These are phyloP conservation scores for Salinomyces thailandicus DNA, from an alignment of 2,329 filamentous ascomycete species.

Conservation along the genomic window DNA sequence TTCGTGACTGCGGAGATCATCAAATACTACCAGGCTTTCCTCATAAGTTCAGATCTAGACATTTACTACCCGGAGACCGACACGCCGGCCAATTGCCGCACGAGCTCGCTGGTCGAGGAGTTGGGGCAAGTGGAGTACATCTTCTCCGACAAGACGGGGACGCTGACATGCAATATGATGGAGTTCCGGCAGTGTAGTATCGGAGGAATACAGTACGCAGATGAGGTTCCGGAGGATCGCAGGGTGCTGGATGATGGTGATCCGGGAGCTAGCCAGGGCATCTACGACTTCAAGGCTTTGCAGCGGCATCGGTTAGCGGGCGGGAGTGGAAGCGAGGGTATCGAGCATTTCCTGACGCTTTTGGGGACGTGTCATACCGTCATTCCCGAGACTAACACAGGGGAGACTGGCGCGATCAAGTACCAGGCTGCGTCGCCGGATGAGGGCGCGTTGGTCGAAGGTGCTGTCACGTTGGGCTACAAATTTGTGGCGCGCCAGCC, in stretches of 20 bases:
- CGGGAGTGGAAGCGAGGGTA: slow-evolving; percentile 46
- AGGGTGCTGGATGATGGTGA: slow-evolving; percentile 63
- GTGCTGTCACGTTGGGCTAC: slow-evolving; percentile 76
- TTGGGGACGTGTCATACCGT: slow-evolving; percentile 92
- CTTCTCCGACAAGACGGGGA: slow-evolving; percentile 96
- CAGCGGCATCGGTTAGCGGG: slow-evolving; percentile 51
- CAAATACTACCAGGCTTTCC: slow-evolving; percentile 95
- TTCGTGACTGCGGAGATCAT: slow-evolving; percentile 97
- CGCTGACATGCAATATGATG: slow-evolving; percentile 97
- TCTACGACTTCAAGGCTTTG: slow-evolving; percentile 74
- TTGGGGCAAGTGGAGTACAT: slow-evolving; percentile 97
- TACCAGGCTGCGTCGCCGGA: slow-evolving; percentile 97
- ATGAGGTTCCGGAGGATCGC: slow-evolving; percentile 83
- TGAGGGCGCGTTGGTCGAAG: slow-evolving; percentile 91
- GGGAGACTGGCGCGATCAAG: slow-evolving; percentile 72
- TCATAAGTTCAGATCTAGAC: slow-evolving; percentile 94
- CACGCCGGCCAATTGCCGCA: slow-evolving; percentile 89
- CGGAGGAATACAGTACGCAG: slow-evolving; percentile 84
- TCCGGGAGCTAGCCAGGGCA: slow-evolving; percentile 57
- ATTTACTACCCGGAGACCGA: slow-evolving; percentile 96
- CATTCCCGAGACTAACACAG: slow-evolving; percentile 78
- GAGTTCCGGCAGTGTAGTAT: slow-evolving; percentile 95
- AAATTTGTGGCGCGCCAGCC: slow-evolving; percentile 86
- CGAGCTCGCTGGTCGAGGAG: slow-evolving; percentile 92
- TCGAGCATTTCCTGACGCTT: slow-evolving; percentile 77